Evolutionary conservation across 148 eudicot genomes (phyloP).

Genomic region (Amaranthus palmeri): DNA sequence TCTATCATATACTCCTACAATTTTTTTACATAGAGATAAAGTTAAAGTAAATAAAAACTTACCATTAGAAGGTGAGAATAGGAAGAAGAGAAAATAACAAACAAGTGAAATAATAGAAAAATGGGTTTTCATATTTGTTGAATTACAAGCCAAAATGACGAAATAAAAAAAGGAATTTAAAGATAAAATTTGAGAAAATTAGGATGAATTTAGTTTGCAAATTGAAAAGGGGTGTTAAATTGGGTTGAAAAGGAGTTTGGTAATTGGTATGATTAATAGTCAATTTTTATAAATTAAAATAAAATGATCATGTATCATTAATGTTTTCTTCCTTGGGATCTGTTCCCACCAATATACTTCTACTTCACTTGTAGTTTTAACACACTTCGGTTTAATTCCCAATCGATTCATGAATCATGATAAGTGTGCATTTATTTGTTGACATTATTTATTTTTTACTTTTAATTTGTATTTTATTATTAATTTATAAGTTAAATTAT

Average conservation of each 20-base stretch:
- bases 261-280: not conserved
- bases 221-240: not conserved
- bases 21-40: too few relatives aligned
- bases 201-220: constrained; percentile 20
- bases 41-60: not conserved
- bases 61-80: constrained; percentile 25
- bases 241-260: constrained; percentile 12
- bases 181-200: constrained; percentile 6
- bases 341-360: constrained; percentile 15
- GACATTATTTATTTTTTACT: too few relatives aligned
- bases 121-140: constrained; percentile 9
- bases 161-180: not conserved
- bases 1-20: too few relatives aligned
- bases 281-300: not conserved
- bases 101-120: not conserved
- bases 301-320: constrained; percentile 18
- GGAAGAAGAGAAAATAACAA: constrained; percentile 3
- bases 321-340: constrained; percentile 21
- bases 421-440: too few relatives aligned
- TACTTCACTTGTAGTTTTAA: not conserved
- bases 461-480: too few relatives aligned
- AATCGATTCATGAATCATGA: too few relatives aligned
- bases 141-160: not conserved
- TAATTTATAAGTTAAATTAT: too few relatives aligned
- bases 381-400: not conserved